Percentiles rank a stretch among this genome's conserved stretches.
phyloP scores from a whole-genome alignment of 1,284 basidiomycete species.

The Trichosporon asahii region DNA sequence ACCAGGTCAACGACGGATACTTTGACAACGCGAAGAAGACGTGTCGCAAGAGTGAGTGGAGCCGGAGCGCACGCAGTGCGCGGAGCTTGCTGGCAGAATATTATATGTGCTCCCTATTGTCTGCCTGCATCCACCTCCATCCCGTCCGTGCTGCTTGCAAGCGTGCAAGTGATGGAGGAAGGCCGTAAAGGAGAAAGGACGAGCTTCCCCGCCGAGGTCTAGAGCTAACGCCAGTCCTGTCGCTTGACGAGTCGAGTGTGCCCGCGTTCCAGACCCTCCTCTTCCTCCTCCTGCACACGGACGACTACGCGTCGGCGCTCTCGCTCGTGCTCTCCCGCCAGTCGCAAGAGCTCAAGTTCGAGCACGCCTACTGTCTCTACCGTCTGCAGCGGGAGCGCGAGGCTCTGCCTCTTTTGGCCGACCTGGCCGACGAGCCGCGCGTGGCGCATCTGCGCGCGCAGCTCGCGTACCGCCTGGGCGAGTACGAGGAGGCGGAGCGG shows the following conservation, averaged over 20 bases:
- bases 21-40: conserved; percentile 77
- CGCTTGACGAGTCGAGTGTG: conserved; percentile 62
- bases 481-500: conserved; percentile 67
- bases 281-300: conserved; percentile 76
- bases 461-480: conserved; percentile 75
- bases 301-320: conserved; percentile 57
- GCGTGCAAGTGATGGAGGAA: too few relatives aligned
- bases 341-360: conserved; percentile 56
- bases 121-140: too few relatives aligned
- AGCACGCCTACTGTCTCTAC: conserved; percentile 76
- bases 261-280: conserved; percentile 75
- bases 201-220: not conserved
- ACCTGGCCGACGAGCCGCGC: conserved; percentile 61
- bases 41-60: conserved; percentile 73
- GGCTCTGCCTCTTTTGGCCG: conserved; percentile 59
- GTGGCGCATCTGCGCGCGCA: conserved; percentile 77
- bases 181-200: not conserved
- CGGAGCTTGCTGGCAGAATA: not conserved
- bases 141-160: too few relatives aligned
- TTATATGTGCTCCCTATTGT: too few relatives aligned
- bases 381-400: conserved; percentile 69
- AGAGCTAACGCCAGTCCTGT: conserved; percentile 60
- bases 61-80: not conserved
- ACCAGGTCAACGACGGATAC: conserved; percentile 78
- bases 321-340: conserved; percentile 42